Percentiles rank a stretch among this genome's conserved stretches.
phyloP scores from a whole-genome alignment of 768 basidiomycete species.

The Hortiboletus campestris region DNA sequence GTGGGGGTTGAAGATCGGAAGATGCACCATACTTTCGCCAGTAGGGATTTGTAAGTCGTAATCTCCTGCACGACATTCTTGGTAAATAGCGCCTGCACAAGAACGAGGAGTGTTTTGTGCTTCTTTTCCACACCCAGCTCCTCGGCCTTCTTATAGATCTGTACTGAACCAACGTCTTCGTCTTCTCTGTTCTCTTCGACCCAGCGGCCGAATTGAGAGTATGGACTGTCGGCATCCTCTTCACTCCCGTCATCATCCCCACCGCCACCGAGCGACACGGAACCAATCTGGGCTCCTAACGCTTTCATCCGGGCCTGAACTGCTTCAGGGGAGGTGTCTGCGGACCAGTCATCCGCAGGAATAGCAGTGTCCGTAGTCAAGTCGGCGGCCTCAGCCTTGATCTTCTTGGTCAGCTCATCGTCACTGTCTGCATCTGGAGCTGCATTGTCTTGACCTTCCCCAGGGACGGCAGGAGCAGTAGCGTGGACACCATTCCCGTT shows the following conservation, averaged over 20 bases:
- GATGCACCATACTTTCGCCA: constrained; percentile 56
- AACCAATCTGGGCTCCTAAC: constrained; percentile 58
- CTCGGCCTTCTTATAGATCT: constrained; percentile 85
- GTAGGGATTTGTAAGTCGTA: constrained; percentile 59
- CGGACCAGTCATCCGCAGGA: constrained; percentile 81
- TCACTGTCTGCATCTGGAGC: constrained; percentile 67
- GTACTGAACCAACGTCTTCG: constrained; percentile 41
- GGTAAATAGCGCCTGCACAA: constrained; percentile 84
- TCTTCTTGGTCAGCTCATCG: constrained; percentile 85
- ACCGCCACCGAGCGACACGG: constrained; percentile 41
- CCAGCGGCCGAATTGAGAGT: constrained; percentile 81
- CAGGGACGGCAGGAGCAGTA: constrained; percentile 36
- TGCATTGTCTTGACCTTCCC: constrained; percentile 42
- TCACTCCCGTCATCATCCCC: constrained; percentile 88
- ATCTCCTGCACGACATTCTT: constrained; percentile 67
- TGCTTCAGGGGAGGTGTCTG: constrained; percentile 87
- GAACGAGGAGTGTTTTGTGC: constrained; percentile 81
- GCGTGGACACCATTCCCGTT: constrained; percentile 47
- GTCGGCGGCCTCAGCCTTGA: constrained; percentile 85
- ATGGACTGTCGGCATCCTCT: constrained; percentile 84
- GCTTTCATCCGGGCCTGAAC: constrained; percentile 79
- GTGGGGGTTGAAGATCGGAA: not conserved
- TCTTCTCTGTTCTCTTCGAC: constrained; percentile 64
- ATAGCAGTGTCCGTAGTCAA: constrained; percentile 62
- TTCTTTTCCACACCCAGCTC: constrained; percentile 93